These are phyloP conservation scores for Biscutella laevigata DNA, from an alignment of 441 rosid species.

Conservation along the genomic window DNA sequence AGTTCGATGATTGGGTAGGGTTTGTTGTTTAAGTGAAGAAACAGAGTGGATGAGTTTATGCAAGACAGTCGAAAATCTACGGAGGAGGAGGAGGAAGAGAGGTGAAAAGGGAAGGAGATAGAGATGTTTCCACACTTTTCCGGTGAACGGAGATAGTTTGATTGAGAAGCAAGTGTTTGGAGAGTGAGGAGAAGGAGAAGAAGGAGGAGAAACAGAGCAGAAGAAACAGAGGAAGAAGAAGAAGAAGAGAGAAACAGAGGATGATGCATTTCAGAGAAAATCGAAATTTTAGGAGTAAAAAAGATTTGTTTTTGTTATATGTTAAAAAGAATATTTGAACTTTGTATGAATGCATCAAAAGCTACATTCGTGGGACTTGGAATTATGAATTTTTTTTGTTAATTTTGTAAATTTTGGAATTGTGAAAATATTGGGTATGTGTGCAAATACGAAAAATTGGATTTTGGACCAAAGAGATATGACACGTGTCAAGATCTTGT, in stretches of 20 bases:
- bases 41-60: slow-evolving; percentile 47
- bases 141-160: slow-evolving; percentile 29
- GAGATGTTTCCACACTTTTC: slow-evolving; percentile 55
- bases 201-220: slow-evolving; percentile 24
- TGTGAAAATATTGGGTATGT: slow-evolving; percentile 17
- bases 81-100: slow-evolving; percentile 39
- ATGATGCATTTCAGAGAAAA: slow-evolving; percentile 19
- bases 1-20: slow-evolving; percentile 49
- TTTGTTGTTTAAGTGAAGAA: slow-evolving; percentile 38
- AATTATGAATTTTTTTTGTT: neutral
- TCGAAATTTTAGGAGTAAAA: too few relatives aligned
- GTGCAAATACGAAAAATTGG: slow-evolving; percentile 16
- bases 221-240: slow-evolving; percentile 19
- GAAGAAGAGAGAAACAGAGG: slow-evolving; percentile 22
- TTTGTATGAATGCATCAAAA: slow-evolving; percentile 26
- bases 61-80: slow-evolving; percentile 53
- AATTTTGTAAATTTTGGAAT: neutral
- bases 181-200: slow-evolving; percentile 31
- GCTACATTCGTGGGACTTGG: slow-evolving; percentile 27
- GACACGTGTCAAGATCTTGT: slow-evolving; percentile 27
- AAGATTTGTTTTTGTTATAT: slow-evolving; percentile 6
- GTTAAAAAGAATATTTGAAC: slow-evolving; percentile 10
- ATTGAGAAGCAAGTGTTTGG: slow-evolving; percentile 31
- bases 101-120: slow-evolving; percentile 58
- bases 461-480: neutral